A percentile compares a stretch with the other conserved stretches of the same genome.
phyloP scores from a whole-genome alignment of 805 yeast genomes.

The Candida hispaniensis region DNA sequence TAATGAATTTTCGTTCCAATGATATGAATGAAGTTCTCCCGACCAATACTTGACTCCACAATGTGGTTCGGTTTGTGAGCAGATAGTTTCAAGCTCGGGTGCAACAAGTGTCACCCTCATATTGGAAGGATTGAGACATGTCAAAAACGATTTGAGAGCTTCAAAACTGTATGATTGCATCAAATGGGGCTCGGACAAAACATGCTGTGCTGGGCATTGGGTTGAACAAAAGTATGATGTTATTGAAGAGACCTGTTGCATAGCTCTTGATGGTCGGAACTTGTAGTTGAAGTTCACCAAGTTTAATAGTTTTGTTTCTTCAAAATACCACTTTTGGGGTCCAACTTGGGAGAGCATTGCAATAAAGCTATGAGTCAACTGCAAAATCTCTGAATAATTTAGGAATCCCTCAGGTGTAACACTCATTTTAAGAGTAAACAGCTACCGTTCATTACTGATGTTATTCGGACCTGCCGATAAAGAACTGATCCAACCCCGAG shows the following conservation, averaged over 20 bases:
- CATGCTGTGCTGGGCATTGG: slow-evolving; percentile 48
- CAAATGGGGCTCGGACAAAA: slow-evolving; percentile 46
- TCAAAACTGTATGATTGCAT: slow-evolving; percentile 48
- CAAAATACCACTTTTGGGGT: slow-evolving; percentile 69
- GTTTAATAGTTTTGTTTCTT: slow-evolving; percentile 60
- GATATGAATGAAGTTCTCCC: too few relatives aligned
- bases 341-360: slow-evolving; percentile 43
- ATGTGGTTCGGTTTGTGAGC: slow-evolving; percentile 2
- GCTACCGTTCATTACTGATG: slow-evolving; percentile 49
- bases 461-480: slow-evolving; percentile 55
- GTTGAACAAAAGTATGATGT: slow-evolving; percentile 50
- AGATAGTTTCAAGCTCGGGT: slow-evolving; percentile 39
- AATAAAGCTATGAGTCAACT: slow-evolving; percentile 60
- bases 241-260: slow-evolving; percentile 58
- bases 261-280: slow-evolving; percentile 56
- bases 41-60: slow-evolving; percentile 2
- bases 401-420: slow-evolving; percentile 58
- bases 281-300: slow-evolving; percentile 63
- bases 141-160: slow-evolving; percentile 41
- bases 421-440: slow-evolving; percentile 57
- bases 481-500: slow-evolving; percentile 66
- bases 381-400: slow-evolving; percentile 50
- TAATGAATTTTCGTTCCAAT: too few relatives aligned
- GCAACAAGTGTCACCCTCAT: slow-evolving; percentile 48
- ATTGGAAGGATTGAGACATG: slow-evolving; percentile 45